Evolutionary conservation across 352 stramenopile genomes (phyloP).

Genomic region (Pythium rishiriense): DNA sequence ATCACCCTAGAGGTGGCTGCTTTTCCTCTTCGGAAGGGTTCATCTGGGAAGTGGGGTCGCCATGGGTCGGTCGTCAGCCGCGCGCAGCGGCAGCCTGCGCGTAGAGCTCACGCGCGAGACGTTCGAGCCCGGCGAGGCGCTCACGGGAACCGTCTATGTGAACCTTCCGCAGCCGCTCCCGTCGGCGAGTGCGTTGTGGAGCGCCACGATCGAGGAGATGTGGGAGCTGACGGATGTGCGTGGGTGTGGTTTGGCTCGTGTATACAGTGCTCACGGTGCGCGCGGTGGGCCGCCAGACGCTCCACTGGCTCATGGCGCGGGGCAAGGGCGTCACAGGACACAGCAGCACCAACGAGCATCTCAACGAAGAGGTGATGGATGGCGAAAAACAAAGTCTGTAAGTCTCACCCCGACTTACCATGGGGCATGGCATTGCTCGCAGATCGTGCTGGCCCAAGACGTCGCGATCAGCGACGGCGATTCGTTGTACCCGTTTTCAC

Average conservation of each 20-base stretch:
- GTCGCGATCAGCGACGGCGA: background rate
- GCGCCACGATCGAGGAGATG: background rate
- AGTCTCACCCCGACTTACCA: too few relatives aligned
- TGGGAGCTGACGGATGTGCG: too few relatives aligned
- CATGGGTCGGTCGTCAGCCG: background rate
- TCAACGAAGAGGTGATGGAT: background rate
- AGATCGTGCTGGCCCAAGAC: conserved; percentile 5
- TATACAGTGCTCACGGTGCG: conserved; percentile 2
- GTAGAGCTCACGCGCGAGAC: conserved; percentile 3
- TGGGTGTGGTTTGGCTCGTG: background rate
- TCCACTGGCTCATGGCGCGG: background rate
- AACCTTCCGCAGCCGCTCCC: background rate
- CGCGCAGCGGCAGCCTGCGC: background rate
- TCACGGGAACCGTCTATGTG: background rate
- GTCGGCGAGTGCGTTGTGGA: background rate
- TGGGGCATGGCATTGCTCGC: background rate
- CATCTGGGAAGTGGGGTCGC: too few relatives aligned
- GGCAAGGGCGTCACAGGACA: background rate
- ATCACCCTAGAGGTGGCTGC: too few relatives aligned
- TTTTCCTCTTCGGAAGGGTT: too few relatives aligned
- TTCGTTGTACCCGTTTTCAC: conserved; percentile 5
- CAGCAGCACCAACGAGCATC: background rate
- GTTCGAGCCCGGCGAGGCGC: background rate
- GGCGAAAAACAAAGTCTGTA: too few relatives aligned
- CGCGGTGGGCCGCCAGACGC: background rate